Base-by-base conservation (phyloP, 176 grass and related monocot species). In the Pontederia crassipes region DNA sequence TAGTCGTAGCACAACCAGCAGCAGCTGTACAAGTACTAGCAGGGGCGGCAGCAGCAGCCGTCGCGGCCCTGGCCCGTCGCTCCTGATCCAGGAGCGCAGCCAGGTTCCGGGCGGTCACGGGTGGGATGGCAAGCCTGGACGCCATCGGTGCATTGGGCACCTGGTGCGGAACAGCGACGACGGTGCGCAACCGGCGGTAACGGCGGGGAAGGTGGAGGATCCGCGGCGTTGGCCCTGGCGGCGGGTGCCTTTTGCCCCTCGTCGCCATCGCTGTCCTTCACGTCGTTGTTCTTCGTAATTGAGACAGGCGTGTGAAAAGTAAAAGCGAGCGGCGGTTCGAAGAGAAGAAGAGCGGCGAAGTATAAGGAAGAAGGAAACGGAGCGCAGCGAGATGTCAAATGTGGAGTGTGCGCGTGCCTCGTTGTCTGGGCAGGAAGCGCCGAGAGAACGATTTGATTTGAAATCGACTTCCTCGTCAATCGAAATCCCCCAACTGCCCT, bases 221-320 rank as follows among this genome's bases (percentile, higher is more conserved):
- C 10, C 45, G 16, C 15, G 61, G 26, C 10, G 4, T 12, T 17
- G 40, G 62, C 26, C 57, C n/a, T 28, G 52, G 26, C 2, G 54
- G 18, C 72, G 76, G 0, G 85, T 79, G 2, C 86, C 80, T 66
- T 83, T 80, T 61, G 59, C 77, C 71, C 77, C 66, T 83, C 61
- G 76, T 86, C 48, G 76, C 74, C 54, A 89, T 84, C 69, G 71
- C 74, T 11, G 11, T 4, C 17, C 32, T n/a, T 17, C 32, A 14
- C 59, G 4, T 1, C 13, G 3, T 8, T 35, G 11, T 14, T 45
- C 8, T 4, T 12, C 2, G 9, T 45, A 16, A 2, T 62, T 9
- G 14, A 16, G 32, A 40, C 4, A 40, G 32, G 20, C 20, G 20
- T 9, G 28, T n/a, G 7, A 8, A 17, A 13, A 8, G 40, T 46